Evolutionary conservation across 2,329 filamentous ascomycete genomes (phyloP).

Genomic region (Exophiala dermatitidis): DNA sequence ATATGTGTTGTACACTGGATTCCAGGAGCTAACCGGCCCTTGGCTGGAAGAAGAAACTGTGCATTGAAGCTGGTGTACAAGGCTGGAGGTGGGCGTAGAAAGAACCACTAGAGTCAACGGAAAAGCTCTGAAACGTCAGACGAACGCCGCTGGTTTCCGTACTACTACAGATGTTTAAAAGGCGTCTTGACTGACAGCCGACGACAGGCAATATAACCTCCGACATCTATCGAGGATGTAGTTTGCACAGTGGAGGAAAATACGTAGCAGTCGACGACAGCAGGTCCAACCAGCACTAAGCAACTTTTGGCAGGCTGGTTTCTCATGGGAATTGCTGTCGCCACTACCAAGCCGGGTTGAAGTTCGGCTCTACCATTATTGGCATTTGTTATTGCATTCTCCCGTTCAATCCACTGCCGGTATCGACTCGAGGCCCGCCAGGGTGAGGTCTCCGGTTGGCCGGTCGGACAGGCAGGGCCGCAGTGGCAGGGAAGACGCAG

Average conservation of each 20-base stretch:
- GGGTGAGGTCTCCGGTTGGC: not conserved
- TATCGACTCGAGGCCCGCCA: not conserved
- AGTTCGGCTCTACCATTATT: not conserved
- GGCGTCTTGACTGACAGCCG: not conserved
- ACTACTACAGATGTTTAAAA: not conserved
- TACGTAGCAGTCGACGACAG: not conserved
- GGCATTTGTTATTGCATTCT: not conserved
- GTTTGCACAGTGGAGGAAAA: not conserved
- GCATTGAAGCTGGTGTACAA: not conserved
- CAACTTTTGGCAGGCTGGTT: not conserved
- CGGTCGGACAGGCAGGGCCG: not conserved
- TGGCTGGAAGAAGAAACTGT: not conserved
- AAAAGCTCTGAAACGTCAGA: not conserved
- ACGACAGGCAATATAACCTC: not conserved
- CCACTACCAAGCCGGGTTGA: not conserved
- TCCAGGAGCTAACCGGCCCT: not conserved
- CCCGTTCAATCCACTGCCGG: not conserved
- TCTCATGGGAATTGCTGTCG: not conserved
- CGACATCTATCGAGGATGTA: not conserved
- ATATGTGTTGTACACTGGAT: not conserved
- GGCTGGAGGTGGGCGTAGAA: not conserved
- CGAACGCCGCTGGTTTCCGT: not conserved
- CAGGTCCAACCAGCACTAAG: not conserved
- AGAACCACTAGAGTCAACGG: not conserved
- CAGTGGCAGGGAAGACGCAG: not conserved